These are phyloP conservation scores for Antrodiella citrinella DNA, from an alignment of 768 basidiomycete species.

Conservation along the genomic window DNA sequence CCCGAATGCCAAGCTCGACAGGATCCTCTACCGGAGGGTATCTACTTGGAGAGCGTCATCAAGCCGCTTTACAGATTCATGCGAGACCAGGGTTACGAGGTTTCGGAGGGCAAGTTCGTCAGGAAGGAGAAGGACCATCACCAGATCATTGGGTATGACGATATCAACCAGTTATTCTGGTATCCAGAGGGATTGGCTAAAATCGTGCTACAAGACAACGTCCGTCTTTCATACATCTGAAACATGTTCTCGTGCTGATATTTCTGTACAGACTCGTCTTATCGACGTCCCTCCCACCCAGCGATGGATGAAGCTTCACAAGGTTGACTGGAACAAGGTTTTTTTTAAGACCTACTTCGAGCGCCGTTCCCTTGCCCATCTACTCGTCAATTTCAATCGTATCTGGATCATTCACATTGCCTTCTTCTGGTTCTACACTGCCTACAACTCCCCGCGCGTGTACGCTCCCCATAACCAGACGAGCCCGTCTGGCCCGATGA, in stretches of 20 bases:
- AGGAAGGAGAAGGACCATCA: conserved; percentile 91
- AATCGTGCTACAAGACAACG: conserved; percentile 84
- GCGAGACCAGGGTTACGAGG: conserved; percentile 96
- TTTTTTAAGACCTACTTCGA: conserved; percentile 99
- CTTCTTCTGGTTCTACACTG: conserved; percentile 93
- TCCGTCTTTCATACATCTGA: conserved; percentile 28
- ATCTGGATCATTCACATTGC: conserved; percentile 96
- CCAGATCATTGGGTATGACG: conserved; percentile 97
- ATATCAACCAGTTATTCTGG: conserved; percentile 99
- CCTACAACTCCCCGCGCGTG: conserved; percentile 92
- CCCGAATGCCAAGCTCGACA: conserved; percentile 93
- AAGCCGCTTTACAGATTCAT: conserved; percentile 95
- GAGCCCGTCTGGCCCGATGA: conserved; percentile 78
- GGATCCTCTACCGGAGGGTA: conserved; percentile 90
- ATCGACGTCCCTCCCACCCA: conserved; percentile 88
- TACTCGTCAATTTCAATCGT: conserved; percentile 98
- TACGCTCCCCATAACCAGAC: conserved; percentile 68
- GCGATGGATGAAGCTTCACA: conserved; percentile 86
- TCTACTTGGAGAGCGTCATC: conserved; percentile 86
- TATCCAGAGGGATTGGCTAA: conserved; percentile 96
- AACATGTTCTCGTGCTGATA: conserved; percentile 4
- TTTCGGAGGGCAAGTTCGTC: conserved; percentile 90
- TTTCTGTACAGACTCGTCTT: conserved; percentile 61
- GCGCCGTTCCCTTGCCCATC: conserved; percentile 86
- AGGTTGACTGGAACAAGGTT: conserved; percentile 88